Evolutionary conservation across 495 filamentous ascomycete genomes (phyloP), one percentile per base, ranked within the genome.

Genomic region (Astrothelium macrocarpum): DNA sequence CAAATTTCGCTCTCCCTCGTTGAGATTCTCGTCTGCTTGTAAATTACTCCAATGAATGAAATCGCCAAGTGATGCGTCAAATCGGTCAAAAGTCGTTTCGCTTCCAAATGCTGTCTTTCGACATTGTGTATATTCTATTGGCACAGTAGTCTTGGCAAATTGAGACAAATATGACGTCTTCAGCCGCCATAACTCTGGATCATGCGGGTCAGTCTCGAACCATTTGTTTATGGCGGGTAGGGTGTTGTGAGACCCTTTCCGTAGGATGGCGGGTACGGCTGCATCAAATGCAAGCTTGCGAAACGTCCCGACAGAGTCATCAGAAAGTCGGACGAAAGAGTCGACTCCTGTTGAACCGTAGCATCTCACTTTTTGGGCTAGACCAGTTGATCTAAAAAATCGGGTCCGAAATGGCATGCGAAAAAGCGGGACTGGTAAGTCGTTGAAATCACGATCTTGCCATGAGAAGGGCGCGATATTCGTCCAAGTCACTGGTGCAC

Each of bases 211-310:
- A 10, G 14, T 56, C 4, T 43, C 31, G 65, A 87, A 87, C 85
- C 85, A 87, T 31, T 78, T 78, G 28, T 70, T 69, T 36, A 79
- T 69, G 2, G 82, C 83, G 4, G 85, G 84, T 2, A 85, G 61
- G 11, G 73, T 46, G 25, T 60, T 61, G 46, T 83, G 82, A 20
- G 73, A 61, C 0, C 71, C 71, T 45, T 74, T 75, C 3, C 81
- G 81, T 18, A 87, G 71, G 32, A 84, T 59, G 3, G 70, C 73
- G 1, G 84, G 84, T 36, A 71, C 68, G 4, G 77, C 78, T 12
- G 76, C 76, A 10, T 61, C 49, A 69, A 86, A 85, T 64, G 71
- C 80, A 60, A 71, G 64, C 25, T 74, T 61, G 32, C 78, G 81
- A 67, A 86, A 86, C 49, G 71, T 75, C 11, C 77, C 68, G 60